phyloP scores from a whole-genome alignment of 768 basidiomycete genomes.

The Grammothele lineata region DNA sequence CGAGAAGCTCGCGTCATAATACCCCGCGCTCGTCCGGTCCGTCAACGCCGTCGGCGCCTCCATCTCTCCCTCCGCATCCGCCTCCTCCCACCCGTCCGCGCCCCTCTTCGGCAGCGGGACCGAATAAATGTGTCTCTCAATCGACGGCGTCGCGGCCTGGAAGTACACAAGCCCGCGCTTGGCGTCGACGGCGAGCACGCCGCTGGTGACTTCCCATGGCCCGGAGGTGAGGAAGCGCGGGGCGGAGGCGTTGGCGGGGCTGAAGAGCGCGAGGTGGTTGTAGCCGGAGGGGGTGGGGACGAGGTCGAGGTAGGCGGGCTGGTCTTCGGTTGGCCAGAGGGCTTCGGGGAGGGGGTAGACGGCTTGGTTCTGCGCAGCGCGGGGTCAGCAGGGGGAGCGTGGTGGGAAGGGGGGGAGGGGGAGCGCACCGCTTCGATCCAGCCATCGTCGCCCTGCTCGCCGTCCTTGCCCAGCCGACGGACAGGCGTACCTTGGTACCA shows the following conservation, averaged over 20 bases:
- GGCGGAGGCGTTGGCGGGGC: slow-evolving; percentile 58
- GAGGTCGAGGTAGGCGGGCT: slow-evolving; percentile 84
- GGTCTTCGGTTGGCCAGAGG: slow-evolving; percentile 35
- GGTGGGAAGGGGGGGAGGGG: no score
- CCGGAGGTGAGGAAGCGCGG: slow-evolving; percentile 87
- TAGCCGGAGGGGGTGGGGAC: slow-evolving; percentile 79
- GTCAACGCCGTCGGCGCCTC: slow-evolving; percentile 39
- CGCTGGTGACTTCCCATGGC: slow-evolving; percentile 82
- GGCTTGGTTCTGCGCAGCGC: slow-evolving; percentile 48
- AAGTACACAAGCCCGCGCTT: slow-evolving; percentile 81
- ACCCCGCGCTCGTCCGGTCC: slow-evolving; percentile 47
- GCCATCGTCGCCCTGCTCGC: slow-evolving; percentile 86
- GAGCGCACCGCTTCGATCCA: slow-evolving; percentile 86
- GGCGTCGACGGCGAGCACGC: slow-evolving; percentile 68
- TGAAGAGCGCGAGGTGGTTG: slow-evolving; percentile 92
- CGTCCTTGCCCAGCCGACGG: slow-evolving; percentile 72
- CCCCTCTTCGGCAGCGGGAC: slow-evolving; percentile 67
- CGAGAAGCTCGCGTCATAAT: slow-evolving; percentile 71
- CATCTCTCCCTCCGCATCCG: slow-evolving; percentile 26
- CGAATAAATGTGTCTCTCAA: slow-evolving; percentile 80
- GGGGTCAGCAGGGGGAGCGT: no score
- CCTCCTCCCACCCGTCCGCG: no score
- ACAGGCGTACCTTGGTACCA: slow-evolving; percentile 50
- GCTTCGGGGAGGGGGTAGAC: slow-evolving; percentile 52
- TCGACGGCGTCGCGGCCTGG: slow-evolving; percentile 76